Conservation (phyloP, 208 protist species). For the Blastocrithidia nonstop region DNA sequence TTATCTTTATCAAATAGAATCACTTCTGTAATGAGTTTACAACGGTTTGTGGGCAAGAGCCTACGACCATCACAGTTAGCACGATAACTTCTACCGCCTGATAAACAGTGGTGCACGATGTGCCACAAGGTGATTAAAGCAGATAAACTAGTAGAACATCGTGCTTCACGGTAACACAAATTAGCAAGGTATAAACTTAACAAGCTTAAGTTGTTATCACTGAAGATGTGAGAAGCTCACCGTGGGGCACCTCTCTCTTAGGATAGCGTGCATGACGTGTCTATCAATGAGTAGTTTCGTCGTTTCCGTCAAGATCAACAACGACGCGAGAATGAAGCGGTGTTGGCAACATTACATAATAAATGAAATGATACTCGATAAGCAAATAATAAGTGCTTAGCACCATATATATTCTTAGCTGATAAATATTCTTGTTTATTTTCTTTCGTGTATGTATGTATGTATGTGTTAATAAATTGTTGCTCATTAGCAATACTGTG, state of each 20-base stretch:
- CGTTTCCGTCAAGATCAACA: conserved; percentile 42
- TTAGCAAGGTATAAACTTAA: conserved; percentile 40
- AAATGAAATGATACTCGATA: too few relatives aligned
- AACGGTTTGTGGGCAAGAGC: too few relatives aligned
- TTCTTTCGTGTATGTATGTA: not conserved
- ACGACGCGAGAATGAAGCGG: conserved; percentile 21
- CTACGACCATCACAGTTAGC: conserved; percentile 62
- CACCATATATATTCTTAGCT: not conserved
- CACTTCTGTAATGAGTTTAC: too few relatives aligned
- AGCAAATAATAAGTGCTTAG: too few relatives aligned
- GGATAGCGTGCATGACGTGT: conserved; percentile 31
- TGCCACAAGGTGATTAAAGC: conserved; percentile 48
- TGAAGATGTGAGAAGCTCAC: conserved; percentile 68
- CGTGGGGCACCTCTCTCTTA: conserved; percentile 41
- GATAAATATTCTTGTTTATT: not conserved
- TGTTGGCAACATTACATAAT: too few relatives aligned
- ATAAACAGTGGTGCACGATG: conserved; percentile 64
- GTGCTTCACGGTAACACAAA: conserved; percentile 17
- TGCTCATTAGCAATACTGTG: too few relatives aligned
- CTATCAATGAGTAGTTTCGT: conserved; percentile 39
- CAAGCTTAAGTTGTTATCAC: conserved; percentile 51
- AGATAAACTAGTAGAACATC: conserved; percentile 25
- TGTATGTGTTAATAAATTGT: not conserved
- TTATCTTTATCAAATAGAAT: too few relatives aligned
- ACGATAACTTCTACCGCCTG: conserved; percentile 39